Conservation (phyloP, 2,329 filamentous ascomycete genomes). For the Phialophora chinensis region DNA sequence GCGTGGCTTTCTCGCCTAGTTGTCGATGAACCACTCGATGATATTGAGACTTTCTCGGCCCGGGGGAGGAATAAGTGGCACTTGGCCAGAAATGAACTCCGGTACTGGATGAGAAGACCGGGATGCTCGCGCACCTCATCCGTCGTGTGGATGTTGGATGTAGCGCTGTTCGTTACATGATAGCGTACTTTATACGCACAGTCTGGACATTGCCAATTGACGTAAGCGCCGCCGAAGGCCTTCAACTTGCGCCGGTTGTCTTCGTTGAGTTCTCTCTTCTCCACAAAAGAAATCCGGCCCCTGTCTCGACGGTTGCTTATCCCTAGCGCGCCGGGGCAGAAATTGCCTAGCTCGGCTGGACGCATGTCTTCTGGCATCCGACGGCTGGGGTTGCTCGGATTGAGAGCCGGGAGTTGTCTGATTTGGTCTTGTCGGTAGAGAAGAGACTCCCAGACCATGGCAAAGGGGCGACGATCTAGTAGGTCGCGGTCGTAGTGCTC, state of each 20-base stretch:
- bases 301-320: conserved; percentile 38
- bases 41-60: conserved; percentile 17
- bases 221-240: conserved; percentile 35
- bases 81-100: conserved; percentile 36
- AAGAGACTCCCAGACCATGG: conserved; percentile 33
- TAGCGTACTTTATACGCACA: conserved; percentile 38
- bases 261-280: conserved; percentile 31
- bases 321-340: conserved; percentile 39
- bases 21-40: background rate
- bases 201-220: conserved; percentile 39
- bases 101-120: conserved; percentile 34
- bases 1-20: conserved; percentile 2
- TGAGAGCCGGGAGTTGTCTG: conserved; percentile 20
- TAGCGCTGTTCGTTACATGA: conserved; percentile 34
- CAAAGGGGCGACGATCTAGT: conserved; percentile 33
- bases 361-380: conserved; percentile 31
- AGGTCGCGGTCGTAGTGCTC: conserved; percentile 39
- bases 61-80: conserved; percentile 36
- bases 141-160: conserved; percentile 36
- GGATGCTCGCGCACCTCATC: conserved; percentile 37
- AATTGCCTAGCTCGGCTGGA: conserved; percentile 30
- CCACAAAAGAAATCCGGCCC: conserved; percentile 34
- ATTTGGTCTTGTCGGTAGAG: conserved; percentile 37
- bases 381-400: conserved; percentile 32
- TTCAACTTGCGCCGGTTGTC: conserved; percentile 32